These are phyloP conservation scores for Lipomyces oligophaga DNA, from an alignment of 805 yeast genomes.

Conservation along the genomic window DNA sequence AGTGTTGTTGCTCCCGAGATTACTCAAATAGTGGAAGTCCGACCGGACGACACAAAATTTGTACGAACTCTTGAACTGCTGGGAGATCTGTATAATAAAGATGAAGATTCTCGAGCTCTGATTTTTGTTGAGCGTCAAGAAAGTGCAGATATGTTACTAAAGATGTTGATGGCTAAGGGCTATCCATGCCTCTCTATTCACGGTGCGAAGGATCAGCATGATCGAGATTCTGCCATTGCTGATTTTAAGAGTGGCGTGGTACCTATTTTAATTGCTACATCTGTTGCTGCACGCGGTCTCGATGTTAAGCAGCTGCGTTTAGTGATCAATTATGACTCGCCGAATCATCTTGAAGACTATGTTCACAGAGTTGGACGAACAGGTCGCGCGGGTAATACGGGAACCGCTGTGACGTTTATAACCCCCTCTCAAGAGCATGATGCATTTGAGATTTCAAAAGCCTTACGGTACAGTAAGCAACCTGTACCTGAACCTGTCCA, in stretches of 20 bases:
- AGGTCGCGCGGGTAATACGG: conserved; percentile 82
- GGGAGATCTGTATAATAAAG: conserved; percentile 42
- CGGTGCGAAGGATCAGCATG: conserved; percentile 87
- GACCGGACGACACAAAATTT: conserved; percentile 56
- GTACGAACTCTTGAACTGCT: conserved; percentile 51
- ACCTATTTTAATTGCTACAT: conserved; percentile 76
- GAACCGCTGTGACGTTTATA: conserved; percentile 72
- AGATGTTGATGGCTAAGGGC: conserved; percentile 50
- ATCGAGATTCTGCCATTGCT: conserved; percentile 67
- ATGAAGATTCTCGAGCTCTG: conserved; percentile 47
- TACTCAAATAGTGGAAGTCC: conserved; percentile 62
- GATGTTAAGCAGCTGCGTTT: conserved; percentile 83
- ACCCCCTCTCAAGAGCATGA: conserved; percentile 57
- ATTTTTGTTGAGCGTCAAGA: conserved; percentile 87
- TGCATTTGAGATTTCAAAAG: conserved; percentile 66
- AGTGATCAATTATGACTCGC: conserved; percentile 78
- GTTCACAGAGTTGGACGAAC: conserved; percentile 96
- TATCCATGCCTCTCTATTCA: conserved; percentile 68
- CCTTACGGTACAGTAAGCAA: conserved; percentile 55
- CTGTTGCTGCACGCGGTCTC: conserved; percentile 90
- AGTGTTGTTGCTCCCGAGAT: conserved; percentile 80
- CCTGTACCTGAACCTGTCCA: conserved; percentile 52
- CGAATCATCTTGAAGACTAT: conserved; percentile 89
- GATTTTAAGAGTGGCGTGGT: conserved; percentile 62
- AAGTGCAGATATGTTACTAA: conserved; percentile 69